These are phyloP conservation scores for Emydomyces testavorans DNA, from an alignment of 2,329 filamentous ascomycete species.

Conservation along the genomic window DNA sequence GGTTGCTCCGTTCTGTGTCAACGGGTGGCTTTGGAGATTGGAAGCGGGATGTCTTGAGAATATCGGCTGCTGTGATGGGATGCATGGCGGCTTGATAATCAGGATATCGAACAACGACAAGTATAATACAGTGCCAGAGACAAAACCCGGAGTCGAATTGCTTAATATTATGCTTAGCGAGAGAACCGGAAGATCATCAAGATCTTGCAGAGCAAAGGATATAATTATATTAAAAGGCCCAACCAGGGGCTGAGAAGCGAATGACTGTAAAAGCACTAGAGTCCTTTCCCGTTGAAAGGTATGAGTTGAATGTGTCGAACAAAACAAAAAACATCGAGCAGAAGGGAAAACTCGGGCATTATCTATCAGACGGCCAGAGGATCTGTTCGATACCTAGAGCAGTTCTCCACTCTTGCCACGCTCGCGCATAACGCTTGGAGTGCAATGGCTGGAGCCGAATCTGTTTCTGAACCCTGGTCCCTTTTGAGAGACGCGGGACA, in stretches of 20 bases:
- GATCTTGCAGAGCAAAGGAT: conserved; percentile 16
- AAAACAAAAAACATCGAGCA: conserved; percentile 11
- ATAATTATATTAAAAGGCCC: conserved; percentile 34
- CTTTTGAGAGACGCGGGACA: conserved; percentile 7
- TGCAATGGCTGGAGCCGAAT: conserved; percentile 15
- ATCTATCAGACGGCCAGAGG: conserved; percentile 3
- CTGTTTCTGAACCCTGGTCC: conserved; percentile 17
- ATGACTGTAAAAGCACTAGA: conserved; percentile 2
- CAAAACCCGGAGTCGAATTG: not conserved
- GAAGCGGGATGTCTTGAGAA: conserved; percentile 9
- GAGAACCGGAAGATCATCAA: conserved; percentile 16
- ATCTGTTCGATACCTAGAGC: conserved; percentile 2
- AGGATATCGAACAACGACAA: not conserved
- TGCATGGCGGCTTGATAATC: conserved; percentile 2
- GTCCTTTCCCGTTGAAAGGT: not conserved
- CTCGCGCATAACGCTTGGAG: conserved; percentile 14
- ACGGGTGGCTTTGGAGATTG: conserved; percentile 5
- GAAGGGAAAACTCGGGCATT: conserved; percentile 9
- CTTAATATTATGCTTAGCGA: conserved; percentile 6
- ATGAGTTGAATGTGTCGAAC: conserved; percentile 7
- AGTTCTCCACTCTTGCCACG: conserved; percentile 12
- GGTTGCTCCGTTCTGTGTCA: not conserved
- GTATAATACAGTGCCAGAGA: not conserved
- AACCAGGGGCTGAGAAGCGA: conserved; percentile 44
- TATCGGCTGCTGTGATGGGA: conserved; percentile 9